Percentiles rank a stretch among this genome's conserved stretches.
phyloP scores from a whole-genome alignment of 495 filamentous ascomycete genomes.

The Letharia lupina region DNA sequence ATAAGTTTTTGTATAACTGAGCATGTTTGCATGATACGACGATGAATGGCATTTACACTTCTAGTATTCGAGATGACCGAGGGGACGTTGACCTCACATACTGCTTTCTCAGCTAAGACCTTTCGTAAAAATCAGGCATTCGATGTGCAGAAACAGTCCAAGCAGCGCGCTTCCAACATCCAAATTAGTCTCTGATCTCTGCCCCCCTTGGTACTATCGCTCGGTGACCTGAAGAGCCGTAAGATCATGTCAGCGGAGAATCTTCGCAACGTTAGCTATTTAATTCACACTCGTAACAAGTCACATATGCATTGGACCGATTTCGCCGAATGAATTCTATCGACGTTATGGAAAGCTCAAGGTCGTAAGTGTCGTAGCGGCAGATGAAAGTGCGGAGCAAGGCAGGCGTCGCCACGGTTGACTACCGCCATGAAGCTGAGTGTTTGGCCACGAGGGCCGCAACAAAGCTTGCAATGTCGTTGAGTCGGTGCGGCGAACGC shows the following conservation, averaged over 20 bases:
- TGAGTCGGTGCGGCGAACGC: background rate
- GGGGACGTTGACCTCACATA: too few species aligned
- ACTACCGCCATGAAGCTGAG: slow-evolving; percentile 10
- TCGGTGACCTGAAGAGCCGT: too few species aligned
- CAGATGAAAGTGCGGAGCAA: background rate
- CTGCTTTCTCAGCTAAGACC: too few species aligned
- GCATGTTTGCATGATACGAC: background rate
- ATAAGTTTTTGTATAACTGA: slow-evolving; percentile 13
- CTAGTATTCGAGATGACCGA: too few species aligned
- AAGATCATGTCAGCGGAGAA: too few species aligned
- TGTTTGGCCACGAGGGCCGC: background rate
- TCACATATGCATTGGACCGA: background rate
- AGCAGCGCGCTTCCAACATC: too few species aligned
- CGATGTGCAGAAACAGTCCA: too few species aligned
- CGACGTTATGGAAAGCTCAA: background rate
- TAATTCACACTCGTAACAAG: background rate
- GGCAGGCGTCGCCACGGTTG: background rate
- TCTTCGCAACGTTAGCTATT: too few species aligned
- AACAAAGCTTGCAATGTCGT: slow-evolving; percentile 4
- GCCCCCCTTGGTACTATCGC: too few species aligned
- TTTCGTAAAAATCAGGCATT: too few species aligned
- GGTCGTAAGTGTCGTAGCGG: background rate
- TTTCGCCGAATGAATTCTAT: background rate
- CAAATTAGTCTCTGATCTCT: too few species aligned
- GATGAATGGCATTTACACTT: too few species aligned